These are phyloP conservation scores for Sugiyamaella castrensis DNA, from an alignment of 1,139 yeast species.

Conservation along the genomic window DNA sequence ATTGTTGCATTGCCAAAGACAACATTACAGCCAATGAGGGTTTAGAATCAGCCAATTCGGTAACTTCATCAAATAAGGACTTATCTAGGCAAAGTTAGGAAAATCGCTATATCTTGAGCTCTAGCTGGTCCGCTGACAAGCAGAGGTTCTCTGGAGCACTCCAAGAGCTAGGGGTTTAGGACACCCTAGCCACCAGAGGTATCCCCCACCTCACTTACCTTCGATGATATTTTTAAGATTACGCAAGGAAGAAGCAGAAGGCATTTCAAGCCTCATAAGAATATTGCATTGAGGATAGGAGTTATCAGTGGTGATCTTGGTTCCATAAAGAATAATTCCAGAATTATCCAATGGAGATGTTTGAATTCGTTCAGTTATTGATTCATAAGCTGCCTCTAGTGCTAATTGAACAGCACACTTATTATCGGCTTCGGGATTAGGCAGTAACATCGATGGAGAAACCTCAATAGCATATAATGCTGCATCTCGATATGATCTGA, in stretches of 20 bases:
- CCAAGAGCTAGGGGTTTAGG: background rate
- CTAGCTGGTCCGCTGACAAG: no score
- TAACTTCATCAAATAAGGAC: background rate
- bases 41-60: background rate
- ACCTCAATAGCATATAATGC: slow-evolving; percentile 38
- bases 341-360: slow-evolving; percentile 32
- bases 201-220: no score
- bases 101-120: no score
- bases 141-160: background rate
- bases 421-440: slow-evolving; percentile 16
- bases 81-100: background rate
- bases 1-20: slow-evolving; percentile 31
- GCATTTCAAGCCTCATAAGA: slow-evolving; percentile 34
- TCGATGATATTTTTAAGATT: slow-evolving; percentile 1
- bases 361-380: slow-evolving; percentile 33
- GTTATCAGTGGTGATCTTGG: slow-evolving; percentile 22
- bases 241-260: slow-evolving; percentile 18
- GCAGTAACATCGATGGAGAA: slow-evolving; percentile 33
- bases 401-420: slow-evolving; percentile 24
- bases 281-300: slow-evolving; percentile 24
- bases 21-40: slow-evolving; percentile 27
- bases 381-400: slow-evolving; percentile 33
- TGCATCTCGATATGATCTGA: slow-evolving; percentile 34
- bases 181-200: no score
- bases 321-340: slow-evolving; percentile 38